Conservation (phyloP, 2,329 filamentous ascomycete species). For the Colletotrichum higginsianum region DNA sequence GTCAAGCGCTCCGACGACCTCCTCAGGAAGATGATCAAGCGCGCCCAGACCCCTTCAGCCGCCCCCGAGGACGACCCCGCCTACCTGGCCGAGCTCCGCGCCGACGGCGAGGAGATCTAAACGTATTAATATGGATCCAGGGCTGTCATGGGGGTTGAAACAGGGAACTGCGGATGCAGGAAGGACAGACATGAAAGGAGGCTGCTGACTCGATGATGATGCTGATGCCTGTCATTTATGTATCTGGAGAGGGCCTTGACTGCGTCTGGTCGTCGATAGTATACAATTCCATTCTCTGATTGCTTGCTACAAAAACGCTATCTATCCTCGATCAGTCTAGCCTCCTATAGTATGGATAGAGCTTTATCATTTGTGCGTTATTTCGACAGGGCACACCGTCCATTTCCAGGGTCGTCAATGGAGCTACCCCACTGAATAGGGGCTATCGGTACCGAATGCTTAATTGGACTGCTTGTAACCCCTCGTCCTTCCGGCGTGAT, state of each 20-base stretch:
- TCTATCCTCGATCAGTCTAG: too few relatives aligned
- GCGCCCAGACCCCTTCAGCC: conserved; percentile 40
- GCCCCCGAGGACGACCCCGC: conserved; percentile 37
- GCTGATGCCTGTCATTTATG: conserved; percentile 17
- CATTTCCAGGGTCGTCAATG: too few relatives aligned
- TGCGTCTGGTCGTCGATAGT: conserved; percentile 36
- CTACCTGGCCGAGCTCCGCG: conserved; percentile 44
- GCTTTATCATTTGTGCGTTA: too few relatives aligned
- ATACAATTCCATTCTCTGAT: conserved; percentile 32
- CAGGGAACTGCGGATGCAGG: background rate
- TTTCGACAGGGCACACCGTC: too few relatives aligned
- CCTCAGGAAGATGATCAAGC: conserved; percentile 44
- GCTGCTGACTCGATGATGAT: conserved; percentile 32
- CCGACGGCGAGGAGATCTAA: conserved; percentile 45
- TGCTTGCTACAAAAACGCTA: background rate
- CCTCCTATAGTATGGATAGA: too few relatives aligned
- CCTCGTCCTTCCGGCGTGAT: too few relatives aligned
- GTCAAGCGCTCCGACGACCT: conserved; percentile 47
- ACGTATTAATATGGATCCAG: background rate
- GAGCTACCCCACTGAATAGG: too few relatives aligned
- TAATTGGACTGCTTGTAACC: too few relatives aligned
- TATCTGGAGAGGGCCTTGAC: conserved; percentile 25
- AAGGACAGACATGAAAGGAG: conserved; percentile 18
- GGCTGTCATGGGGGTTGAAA: conserved; percentile 11
- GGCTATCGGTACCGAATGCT: too few relatives aligned